A percentile compares a stretch with the other conserved stretches of the same genome.
phyloP scores from a whole-genome alignment of 2,329 filamentous ascomycete genomes.

The Cladosporium sp. region DNA sequence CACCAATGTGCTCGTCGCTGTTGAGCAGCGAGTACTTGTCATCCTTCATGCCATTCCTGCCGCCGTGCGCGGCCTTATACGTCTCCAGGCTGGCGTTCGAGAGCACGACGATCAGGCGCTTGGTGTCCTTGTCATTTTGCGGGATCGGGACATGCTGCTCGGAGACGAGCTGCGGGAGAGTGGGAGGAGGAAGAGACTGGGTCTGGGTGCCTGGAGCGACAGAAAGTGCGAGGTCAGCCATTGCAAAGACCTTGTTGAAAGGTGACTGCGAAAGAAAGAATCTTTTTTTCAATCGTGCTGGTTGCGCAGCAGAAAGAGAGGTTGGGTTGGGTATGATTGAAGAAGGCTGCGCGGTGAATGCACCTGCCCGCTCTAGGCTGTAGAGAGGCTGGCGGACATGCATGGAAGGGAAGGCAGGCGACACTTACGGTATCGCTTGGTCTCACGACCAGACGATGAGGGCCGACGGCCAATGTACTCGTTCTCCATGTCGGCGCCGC shows the following conservation, averaged over 20 bases:
- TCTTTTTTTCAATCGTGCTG: slow-evolving; percentile 13
- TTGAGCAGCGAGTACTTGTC: slow-evolving; percentile 98
- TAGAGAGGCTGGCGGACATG: slow-evolving; percentile 5
- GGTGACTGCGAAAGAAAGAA: slow-evolving; percentile 17
- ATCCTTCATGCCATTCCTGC: slow-evolving; percentile 62
- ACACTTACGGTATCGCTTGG: slow-evolving; percentile 30
- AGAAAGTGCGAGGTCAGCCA: slow-evolving; percentile 24
- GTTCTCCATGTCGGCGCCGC: slow-evolving; percentile 15
- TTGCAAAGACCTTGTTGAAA: slow-evolving; percentile 33
- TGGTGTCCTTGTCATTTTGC: slow-evolving; percentile 79
- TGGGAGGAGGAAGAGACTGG: slow-evolving; percentile 87
- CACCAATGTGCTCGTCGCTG: slow-evolving; percentile 97
- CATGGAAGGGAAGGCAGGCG: background rate
- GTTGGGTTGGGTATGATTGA: background rate
- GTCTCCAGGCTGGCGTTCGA: slow-evolving; percentile 97
- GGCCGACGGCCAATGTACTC: slow-evolving; percentile 28
- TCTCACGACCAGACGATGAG: slow-evolving; percentile 27
- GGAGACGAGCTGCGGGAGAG: slow-evolving; percentile 83
- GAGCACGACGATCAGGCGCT: slow-evolving; percentile 88
- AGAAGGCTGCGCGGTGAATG: slow-evolving; percentile 11
- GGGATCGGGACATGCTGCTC: slow-evolving; percentile 86
- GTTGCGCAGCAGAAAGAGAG: slow-evolving; percentile 13
- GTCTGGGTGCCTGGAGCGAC: slow-evolving; percentile 45
- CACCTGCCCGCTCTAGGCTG: slow-evolving; percentile 4
- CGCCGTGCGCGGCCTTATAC: slow-evolving; percentile 68